Evolutionary conservation across 441 rosid species (phyloP), one percentile per base, ranked within the genome.

Genomic region (Populus hybrid): DNA sequence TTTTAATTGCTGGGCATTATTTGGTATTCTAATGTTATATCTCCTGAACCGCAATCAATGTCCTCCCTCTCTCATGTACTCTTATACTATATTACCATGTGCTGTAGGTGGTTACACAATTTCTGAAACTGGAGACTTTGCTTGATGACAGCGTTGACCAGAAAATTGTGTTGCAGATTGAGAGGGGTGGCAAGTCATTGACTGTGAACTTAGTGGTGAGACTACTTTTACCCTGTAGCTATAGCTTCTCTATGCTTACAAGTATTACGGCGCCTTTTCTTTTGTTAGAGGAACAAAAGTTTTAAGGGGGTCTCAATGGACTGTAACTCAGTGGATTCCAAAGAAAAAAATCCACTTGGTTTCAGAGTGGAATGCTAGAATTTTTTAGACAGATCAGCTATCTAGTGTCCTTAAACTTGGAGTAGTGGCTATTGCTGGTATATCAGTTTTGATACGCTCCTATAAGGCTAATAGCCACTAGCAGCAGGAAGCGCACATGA

Each of bases 21-120:
- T 53, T 53, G 61, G 61, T 53, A 53, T 53, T 53, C n/a, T 53
- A 53, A 53, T 53, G n/a, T 18, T 53, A 53, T 5, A 18, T 53
- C 21, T 53, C n/a, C 61, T 53, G 61, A 35, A 81, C 98, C 91
- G 67, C 85, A 82, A 79, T 50, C 57, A 50, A 50, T 50, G 57
- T 16, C 57, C 19, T 16, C 19, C 19, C 57, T 50, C 57, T 14
- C 57, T 14, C 57, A 50, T 35, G 38, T 35, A 7, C n/a, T 53
- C 21, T 53, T 18, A 18, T 18, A 53, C 61, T 53, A 53, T 53
- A 53, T 53, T 53, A 5, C 61, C 61, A 53, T 53, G 61, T 53
- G 61, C 61, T 81, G 84, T 89, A 97, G 99, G 97, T 97, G 36
- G 87, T 89, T 78, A 94, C 99, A 7, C 98, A 89, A 75, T 94